phyloP scores from a whole-genome alignment of 305 asterid genomes.

The Fraxinus albicans region DNA sequence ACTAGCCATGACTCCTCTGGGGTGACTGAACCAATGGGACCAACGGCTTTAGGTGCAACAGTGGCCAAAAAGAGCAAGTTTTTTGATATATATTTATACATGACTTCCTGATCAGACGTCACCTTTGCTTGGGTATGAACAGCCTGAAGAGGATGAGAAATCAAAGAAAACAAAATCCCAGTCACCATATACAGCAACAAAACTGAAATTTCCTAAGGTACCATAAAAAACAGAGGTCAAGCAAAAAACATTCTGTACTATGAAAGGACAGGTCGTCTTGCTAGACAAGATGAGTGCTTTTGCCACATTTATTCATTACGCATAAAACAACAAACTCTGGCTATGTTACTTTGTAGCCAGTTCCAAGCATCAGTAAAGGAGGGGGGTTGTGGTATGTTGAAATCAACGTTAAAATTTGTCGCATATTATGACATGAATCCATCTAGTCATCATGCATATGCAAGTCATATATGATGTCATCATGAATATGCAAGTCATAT shows the following conservation, averaged over 20 bases:
- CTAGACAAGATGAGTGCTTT: background rate
- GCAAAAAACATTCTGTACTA: background rate
- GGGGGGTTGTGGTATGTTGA: background rate
- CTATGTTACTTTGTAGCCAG: background rate
- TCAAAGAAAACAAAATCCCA: conserved; percentile 12
- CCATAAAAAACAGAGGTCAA: background rate
- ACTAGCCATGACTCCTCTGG: conserved; percentile 86
- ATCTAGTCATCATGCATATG: background rate
- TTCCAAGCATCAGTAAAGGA: background rate
- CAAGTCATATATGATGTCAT: background rate
- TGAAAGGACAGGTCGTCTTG: background rate
- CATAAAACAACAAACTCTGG: background rate
- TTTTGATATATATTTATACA: conserved; percentile 87
- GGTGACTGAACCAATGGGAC: conserved; percentile 80
- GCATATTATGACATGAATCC: background rate
- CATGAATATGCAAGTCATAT: background rate
- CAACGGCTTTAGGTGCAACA: conserved; percentile 79
- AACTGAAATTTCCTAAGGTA: background rate
- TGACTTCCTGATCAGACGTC: conserved; percentile 82
- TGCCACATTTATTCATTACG: background rate
- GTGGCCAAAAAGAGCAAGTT: conserved; percentile 86
- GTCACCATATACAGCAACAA: conserved; percentile 21
- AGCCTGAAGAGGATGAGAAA: conserved; percentile 52
- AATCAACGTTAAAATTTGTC: background rate
- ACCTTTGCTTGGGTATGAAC: conserved; percentile 97